Evolutionary conservation across 2,329 filamentous ascomycete genomes (phyloP), one percentile per base, ranked within the genome.

Genomic region (Aspergillus cejpii): DNA sequence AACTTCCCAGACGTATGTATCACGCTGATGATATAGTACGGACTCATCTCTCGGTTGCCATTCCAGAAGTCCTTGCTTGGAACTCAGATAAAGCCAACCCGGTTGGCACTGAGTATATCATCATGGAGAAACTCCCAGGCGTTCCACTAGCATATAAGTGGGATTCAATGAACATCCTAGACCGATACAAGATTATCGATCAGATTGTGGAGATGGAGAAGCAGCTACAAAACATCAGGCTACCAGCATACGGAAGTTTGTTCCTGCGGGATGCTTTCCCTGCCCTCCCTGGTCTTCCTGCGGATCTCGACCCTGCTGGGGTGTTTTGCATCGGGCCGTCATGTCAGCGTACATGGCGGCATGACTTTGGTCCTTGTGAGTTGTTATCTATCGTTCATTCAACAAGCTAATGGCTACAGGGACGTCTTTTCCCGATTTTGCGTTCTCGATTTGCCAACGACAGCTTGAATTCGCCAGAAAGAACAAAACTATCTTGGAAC

Each of bases 101-200:
- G 5, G 60, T 70, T 14, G 65, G 64, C 1, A 59, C 55, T 3
- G 65, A 69, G 45, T 68, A 68, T 43, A 69, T 70, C 23, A 63
- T 70, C 47, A 67, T 70, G 59, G 61, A 68, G 54, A 63, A 66
- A 44, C 56, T 61, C 3, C 37, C 43, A 5, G 66, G 67, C 1
- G 51, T 66, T 45, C 42, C 51, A 15, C 52, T 69, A n/a, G 50
- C 56, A 31, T 34, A 61, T 43, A 53, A 24, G 43, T 64, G 60
- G 63, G 57, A 49, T 14, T 50, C 38, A 19, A 66, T 68, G 60
- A 51, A 51, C 41, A 44, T 48, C 2, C 15, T 49, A 29, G 43
- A 57, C 6, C 41, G 40, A 15, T 54, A 50, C 45, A 39, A 54
- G 51, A 38, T 57, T 7, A 53, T 58, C 27, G 43, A 52, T 28